These are phyloP conservation scores for Phaffia australis DNA, from an alignment of 768 basidiomycete species.

Conservation along the genomic window DNA sequence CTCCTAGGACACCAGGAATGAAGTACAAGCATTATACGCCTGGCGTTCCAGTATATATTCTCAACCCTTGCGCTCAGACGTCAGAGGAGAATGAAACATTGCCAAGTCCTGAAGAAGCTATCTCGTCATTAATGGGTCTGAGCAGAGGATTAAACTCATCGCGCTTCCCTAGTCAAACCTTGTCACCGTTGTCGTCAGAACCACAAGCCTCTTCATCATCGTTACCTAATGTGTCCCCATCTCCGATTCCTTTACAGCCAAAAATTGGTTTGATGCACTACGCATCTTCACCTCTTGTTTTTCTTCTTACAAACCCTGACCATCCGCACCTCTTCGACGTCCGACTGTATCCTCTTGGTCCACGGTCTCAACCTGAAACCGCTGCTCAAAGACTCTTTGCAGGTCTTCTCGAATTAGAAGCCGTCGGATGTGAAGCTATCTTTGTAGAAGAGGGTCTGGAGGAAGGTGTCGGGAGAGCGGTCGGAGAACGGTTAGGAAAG, in stretches of 20 bases:
- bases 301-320: constrained; percentile 24
- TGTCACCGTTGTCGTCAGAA: background rate
- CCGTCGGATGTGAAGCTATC: constrained; percentile 55
- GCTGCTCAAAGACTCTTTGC: constrained; percentile 78
- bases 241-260: background rate
- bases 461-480: constrained; percentile 77
- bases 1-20: constrained; percentile 95
- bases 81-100: background rate
- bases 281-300: constrained; percentile 29
- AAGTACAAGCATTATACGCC: constrained; percentile 98
- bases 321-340: constrained; percentile 9
- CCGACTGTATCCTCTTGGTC: constrained; percentile 31
- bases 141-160: background rate
- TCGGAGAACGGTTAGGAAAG: constrained; percentile 89
- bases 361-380: constrained; percentile 42
- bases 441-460: constrained; percentile 76
- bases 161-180: background rate
- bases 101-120: background rate
- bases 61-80: constrained; percentile 35
- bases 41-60: constrained; percentile 66
- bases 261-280: constrained; percentile 52
- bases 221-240: background rate
- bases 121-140: background rate
- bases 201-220: background rate
- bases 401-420: constrained; percentile 69